These are phyloP conservation scores for Entomortierella parvispora DNA, from an alignment of 192 early-diverging fungal genomes.

Conservation along the genomic window DNA sequence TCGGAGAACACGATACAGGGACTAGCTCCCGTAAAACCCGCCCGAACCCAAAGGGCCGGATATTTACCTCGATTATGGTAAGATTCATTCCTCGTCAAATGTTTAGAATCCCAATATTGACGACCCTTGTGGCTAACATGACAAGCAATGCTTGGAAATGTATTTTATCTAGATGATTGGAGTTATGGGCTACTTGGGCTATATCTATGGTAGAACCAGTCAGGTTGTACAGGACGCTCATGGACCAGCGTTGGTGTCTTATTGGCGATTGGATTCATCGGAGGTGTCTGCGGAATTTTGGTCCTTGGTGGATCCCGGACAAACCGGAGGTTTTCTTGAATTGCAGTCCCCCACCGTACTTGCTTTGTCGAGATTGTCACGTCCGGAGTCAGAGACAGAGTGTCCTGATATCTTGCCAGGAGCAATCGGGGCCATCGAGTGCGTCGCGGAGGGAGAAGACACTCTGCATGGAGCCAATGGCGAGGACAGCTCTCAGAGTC, in stretches of 20 bases:
- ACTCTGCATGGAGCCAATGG: neutral
- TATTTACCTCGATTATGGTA: conserved; percentile 47
- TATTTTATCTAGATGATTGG: conserved; percentile 31
- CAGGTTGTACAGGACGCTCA: conserved; percentile 7
- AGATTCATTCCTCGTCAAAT: neutral
- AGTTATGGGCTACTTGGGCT: conserved; percentile 46
- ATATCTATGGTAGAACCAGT: conserved; percentile 45
- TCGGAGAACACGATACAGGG: conserved; percentile 24
- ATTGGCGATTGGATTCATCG: conserved; percentile 24
- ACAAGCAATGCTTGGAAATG: too few relatives aligned
- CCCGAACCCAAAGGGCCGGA: conserved; percentile 25
- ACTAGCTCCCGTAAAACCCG: conserved; percentile 1
- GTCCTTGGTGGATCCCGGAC: conserved; percentile 59
- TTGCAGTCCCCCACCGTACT: conserved; percentile 51
- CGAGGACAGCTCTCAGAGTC: neutral
- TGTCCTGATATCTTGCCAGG: conserved; percentile 1
- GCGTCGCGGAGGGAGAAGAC: conserved; percentile 4
- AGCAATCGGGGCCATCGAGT: neutral
- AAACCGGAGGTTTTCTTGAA: conserved; percentile 59
- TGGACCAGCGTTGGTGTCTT: conserved; percentile 11
- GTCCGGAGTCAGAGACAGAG: neutral
- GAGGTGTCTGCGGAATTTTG: conserved; percentile 54
- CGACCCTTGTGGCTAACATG: too few relatives aligned
- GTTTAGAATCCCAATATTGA: too few relatives aligned
- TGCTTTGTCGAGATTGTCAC: neutral